Percentiles rank a stretch among this genome's conserved stretches.
phyloP scores from a whole-genome alignment of 148 eudicot genomes.

The Beta vulgaris region DNA sequence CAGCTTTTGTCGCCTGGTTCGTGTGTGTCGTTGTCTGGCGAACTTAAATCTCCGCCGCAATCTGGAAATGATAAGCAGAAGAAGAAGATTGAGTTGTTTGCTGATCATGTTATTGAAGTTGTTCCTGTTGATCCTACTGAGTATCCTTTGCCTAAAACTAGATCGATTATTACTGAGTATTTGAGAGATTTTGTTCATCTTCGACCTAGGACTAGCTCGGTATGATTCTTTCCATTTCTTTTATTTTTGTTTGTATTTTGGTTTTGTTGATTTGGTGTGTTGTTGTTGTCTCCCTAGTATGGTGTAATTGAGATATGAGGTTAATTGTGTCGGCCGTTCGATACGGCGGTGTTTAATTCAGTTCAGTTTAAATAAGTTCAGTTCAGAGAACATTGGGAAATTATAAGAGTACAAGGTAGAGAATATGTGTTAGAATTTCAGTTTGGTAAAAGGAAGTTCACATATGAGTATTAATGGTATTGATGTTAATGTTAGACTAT shows the following conservation, averaged over 20 bases:
- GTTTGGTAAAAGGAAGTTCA: too few relatives aligned
- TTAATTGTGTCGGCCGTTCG: too few relatives aligned
- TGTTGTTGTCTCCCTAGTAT: neutral
- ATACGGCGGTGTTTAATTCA: neutral
- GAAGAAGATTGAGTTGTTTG: conserved; percentile 66
- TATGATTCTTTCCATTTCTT: conserved; percentile 1
- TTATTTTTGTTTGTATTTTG: neutral
- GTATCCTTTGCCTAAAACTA: conserved; percentile 84
- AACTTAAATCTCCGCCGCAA: conserved; percentile 56
- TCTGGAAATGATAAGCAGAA: conserved; percentile 59
- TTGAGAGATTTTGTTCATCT: conserved; percentile 79
- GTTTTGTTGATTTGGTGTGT: neutral
- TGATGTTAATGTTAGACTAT: too few relatives aligned
- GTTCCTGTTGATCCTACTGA: conserved; percentile 56
- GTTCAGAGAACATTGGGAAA: too few relatives aligned
- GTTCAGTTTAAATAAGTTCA: too few relatives aligned
- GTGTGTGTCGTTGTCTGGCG: conserved; percentile 53
- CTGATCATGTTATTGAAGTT: conserved; percentile 46
- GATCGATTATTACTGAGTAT: conserved; percentile 63
- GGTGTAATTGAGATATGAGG: too few relatives aligned
- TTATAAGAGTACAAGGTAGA: too few relatives aligned
- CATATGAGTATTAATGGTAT: too few relatives aligned
- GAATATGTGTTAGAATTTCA: too few relatives aligned
- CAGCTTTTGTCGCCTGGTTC: conserved; percentile 58
- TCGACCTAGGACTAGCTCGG: conserved; percentile 77